Evolutionary conservation across 2,329 filamentous ascomycete genomes (phyloP).

Genomic region (Monilinia aucupariae): DNA sequence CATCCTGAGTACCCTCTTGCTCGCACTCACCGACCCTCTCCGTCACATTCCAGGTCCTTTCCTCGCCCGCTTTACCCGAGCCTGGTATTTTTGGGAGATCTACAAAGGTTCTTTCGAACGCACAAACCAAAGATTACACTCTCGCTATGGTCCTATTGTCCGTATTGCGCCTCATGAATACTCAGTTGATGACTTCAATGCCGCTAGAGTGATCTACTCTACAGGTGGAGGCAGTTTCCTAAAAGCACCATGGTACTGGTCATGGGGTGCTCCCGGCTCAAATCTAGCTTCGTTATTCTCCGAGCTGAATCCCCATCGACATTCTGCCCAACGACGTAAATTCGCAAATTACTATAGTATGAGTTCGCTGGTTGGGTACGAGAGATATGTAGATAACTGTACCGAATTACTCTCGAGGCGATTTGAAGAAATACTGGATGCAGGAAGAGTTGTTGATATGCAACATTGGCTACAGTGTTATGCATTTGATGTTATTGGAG

Average conservation of each 20-base stretch:
- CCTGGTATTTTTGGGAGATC: conserved; percentile 40
- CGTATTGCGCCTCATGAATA: conserved; percentile 47
- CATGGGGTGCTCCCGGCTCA: conserved; percentile 27
- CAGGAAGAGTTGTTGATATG: conserved; percentile 37
- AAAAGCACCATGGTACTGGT: conserved; percentile 25
- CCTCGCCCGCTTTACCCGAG: conserved; percentile 40
- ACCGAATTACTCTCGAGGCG: conserved; percentile 38
- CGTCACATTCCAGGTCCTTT: conserved; percentile 43
- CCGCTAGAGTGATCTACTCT: conserved; percentile 41
- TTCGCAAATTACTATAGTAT: conserved; percentile 45
- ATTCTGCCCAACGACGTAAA: conserved; percentile 38
- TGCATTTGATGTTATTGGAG: conserved; percentile 48
- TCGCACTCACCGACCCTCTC: conserved; percentile 28
- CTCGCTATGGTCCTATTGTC: conserved; percentile 44
- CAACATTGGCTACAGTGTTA: conserved; percentile 44
- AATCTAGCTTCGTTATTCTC: conserved; percentile 33
- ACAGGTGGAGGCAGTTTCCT: conserved; percentile 32
- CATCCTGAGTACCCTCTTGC: background rate
- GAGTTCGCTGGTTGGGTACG: conserved; percentile 44
- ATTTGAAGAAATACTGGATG: conserved; percentile 37
- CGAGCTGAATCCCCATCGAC: conserved; percentile 36
- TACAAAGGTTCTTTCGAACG: conserved; percentile 22
- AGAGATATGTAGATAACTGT: conserved; percentile 45
- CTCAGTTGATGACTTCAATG: conserved; percentile 40
- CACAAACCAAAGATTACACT: conserved; percentile 36